These are phyloP conservation scores for Aureobasidium leucospermi DNA, from an alignment of 2,329 filamentous ascomycete genomes.

Conservation along the genomic window DNA sequence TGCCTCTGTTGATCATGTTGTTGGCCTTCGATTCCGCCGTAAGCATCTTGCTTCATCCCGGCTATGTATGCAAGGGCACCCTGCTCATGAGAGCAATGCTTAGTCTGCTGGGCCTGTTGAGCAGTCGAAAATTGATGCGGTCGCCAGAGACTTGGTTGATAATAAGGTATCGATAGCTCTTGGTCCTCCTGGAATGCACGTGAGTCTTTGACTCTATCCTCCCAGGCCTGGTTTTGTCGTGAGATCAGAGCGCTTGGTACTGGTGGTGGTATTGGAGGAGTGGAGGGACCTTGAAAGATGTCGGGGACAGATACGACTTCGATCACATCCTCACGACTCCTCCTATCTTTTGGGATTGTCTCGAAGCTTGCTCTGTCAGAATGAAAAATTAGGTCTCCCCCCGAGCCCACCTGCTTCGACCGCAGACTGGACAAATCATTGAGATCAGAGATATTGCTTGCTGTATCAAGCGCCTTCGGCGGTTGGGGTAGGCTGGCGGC, in stretches of 20 bases:
- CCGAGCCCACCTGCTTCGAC: neutral
- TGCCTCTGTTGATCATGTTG: too few relatives aligned
- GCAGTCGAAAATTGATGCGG: neutral
- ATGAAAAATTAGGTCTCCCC: neutral
- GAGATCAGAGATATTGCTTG: neutral
- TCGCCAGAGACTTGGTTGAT: neutral
- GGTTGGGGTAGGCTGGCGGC: neutral
- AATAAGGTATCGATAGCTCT: too few relatives aligned
- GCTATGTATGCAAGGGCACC: neutral
- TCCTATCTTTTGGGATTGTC: neutral
- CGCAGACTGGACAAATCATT: neutral
- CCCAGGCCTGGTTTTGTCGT: too few relatives aligned
- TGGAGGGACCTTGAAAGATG: neutral
- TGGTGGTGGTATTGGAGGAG: neutral
- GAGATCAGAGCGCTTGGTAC: neutral
- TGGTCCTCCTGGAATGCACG: neutral
- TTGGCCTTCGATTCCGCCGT: too few relatives aligned
- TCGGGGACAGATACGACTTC: neutral
- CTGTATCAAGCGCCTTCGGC: too few relatives aligned
- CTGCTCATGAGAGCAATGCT: neutral
- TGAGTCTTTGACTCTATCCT: too few relatives aligned
- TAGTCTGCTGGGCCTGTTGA: neutral
- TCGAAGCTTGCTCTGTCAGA: neutral
- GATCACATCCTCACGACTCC: neutral
- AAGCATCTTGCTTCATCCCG: neutral